Percentiles rank a stretch among this genome's conserved stretches.
phyloP scores from a whole-genome alignment of 2,329 filamentous ascomycete species.

The Fusarium gaditjirri region DNA sequence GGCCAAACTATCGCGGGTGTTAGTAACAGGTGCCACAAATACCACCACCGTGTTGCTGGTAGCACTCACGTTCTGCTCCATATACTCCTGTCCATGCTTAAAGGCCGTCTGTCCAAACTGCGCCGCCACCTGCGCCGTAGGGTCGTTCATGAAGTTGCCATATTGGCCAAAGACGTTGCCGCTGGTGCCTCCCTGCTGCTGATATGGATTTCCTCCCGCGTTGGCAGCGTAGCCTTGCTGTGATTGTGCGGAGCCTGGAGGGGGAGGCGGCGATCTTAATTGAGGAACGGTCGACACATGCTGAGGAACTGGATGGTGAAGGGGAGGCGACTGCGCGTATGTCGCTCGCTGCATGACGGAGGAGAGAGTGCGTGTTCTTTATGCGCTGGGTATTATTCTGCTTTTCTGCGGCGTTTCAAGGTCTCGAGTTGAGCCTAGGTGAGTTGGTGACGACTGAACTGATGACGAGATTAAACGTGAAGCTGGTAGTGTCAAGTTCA shows the following conservation, averaged over 20 bases:
- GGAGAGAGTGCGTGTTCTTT: background rate
- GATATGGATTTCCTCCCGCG: conserved; percentile 76
- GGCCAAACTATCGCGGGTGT: conserved; percentile 58
- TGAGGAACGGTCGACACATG: conserved; percentile 98
- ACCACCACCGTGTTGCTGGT: background rate
- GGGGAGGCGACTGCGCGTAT: conserved; percentile 89
- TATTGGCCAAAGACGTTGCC: conserved; percentile 76
- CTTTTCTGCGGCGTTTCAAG: background rate
- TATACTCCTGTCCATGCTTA: conserved; percentile 89
- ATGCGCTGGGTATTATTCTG: background rate
- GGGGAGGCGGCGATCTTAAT: conserved; percentile 91
- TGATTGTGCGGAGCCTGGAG: conserved; percentile 75
- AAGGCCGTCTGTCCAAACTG: conserved; percentile 94
- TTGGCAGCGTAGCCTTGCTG: conserved; percentile 75
- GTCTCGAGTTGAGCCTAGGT: conserved; percentile 8
- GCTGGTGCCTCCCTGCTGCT: conserved; percentile 66
- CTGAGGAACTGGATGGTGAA: conserved; percentile 97
- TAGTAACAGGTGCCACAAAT: conserved; percentile 14
- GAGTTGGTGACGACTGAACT: conserved; percentile 20
- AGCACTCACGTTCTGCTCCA: conserved; percentile 87
- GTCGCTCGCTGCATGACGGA: conserved; percentile 83
- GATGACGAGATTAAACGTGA: conserved; percentile 32
- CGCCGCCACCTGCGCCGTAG: conserved; percentile 92
- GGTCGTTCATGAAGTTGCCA: conserved; percentile 94
- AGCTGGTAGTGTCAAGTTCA: conserved; percentile 40